phyloP scores from a whole-genome alignment of 345 rosid species.

The Odontarrhena argentea region DNA sequence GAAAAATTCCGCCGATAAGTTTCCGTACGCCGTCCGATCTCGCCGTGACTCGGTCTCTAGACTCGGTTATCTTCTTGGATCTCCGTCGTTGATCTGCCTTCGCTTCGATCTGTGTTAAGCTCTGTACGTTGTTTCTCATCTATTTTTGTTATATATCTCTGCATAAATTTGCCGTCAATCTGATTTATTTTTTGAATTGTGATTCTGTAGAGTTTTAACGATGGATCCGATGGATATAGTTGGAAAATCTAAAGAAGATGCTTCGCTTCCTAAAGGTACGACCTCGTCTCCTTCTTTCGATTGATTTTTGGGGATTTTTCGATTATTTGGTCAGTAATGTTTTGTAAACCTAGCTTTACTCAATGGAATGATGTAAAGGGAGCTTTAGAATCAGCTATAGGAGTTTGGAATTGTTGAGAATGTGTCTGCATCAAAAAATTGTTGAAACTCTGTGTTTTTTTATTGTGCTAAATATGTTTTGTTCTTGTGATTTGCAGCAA shows the following conservation, averaged over 20 bases:
- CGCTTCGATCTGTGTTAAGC: background rate
- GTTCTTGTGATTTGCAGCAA: conserved; percentile 57
- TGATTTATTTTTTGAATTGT: conserved; percentile 23
- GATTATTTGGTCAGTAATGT: background rate
- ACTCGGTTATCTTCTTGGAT: conserved; percentile 4
- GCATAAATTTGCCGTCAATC: background rate
- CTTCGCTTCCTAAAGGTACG: conserved; percentile 97
- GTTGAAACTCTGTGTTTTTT: background rate
- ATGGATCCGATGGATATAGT: conserved; percentile 99
- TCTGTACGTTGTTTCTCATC: background rate
- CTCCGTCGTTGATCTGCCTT: conserved; percentile 20
- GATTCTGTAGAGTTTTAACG: conserved; percentile 33
- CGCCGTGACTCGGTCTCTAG: conserved; percentile 18
- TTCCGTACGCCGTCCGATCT: conserved; percentile 13
- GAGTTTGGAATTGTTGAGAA: background rate
- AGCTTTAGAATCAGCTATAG: too few species aligned
- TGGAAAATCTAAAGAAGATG: conserved; percentile 98
- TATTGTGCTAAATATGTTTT: background rate
- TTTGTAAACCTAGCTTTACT: conserved; percentile 11
- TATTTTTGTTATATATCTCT: too few species aligned
- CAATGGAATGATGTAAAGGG: conserved; percentile 3
- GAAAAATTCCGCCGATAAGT: conserved; percentile 18
- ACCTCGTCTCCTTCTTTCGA: background rate
- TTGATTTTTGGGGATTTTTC: background rate
- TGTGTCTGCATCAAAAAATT: background rate